Evolutionary conservation across 2,329 filamentous ascomycete genomes (phyloP), one percentile per base, ranked within the genome.

Genomic region (Anthostomella pinea): DNA sequence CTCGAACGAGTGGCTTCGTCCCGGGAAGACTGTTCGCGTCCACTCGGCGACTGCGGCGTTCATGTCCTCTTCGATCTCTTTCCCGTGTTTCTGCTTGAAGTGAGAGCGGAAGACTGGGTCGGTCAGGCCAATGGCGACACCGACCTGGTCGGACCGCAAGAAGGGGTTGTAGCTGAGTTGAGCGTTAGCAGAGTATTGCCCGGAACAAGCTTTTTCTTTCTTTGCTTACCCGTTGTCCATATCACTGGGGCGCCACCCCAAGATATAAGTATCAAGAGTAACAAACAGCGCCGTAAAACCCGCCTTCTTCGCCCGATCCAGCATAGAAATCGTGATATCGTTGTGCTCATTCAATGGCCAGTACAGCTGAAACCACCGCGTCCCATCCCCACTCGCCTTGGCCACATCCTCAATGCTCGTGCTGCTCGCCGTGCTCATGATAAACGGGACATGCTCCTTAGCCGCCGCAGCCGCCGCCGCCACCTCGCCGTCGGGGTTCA

Each of bases 321-420:
- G 41, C 17, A 57, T 28, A 22, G 52, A 56, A 8, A 42, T 19
- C 3, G 53, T 55, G 8, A 56, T 46, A 16, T 56, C 51, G 13
- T 46, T 43, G 10, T 53, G 33, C 15, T 47, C 46, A 9, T 47
- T 43, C 22, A 38, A 31, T 2, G 52, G 52, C 54, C 54, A 57
- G 33, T 57, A 57, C n/a, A 57, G 39, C 45, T 57, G 52, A 20
- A 45, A 56, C 51, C 46, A 57, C 3, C 51, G 43, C 30, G 43
- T 39, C 0, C 47, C 47, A 3, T 46, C 43, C 14, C 49, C 54
- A 14, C 39, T 57, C 11, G 54, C 54, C 20, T 30, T 35, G 8
- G 51, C 54, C 18, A 56, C 52, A n/a, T 54, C 52, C 40, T 57
- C 52, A 16, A 56, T 56, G 26, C 45, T 50, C 2, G 46, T 49